These are phyloP conservation scores for Microcos paniculata DNA, from an alignment of 345 rosid genomes.

Conservation along the genomic window DNA sequence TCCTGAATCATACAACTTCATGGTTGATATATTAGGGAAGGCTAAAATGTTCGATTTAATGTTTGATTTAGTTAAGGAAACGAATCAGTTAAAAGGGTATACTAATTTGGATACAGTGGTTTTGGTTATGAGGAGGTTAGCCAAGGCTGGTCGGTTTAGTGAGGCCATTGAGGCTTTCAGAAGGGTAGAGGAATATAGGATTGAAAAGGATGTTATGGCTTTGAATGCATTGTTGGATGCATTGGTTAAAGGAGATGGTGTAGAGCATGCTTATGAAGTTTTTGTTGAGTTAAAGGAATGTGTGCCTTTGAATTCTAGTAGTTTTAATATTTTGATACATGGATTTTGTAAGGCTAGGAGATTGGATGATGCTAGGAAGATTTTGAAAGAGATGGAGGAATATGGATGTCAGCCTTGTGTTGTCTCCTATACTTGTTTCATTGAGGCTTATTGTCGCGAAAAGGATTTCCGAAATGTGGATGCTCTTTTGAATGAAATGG, in stretches of 20 bases:
- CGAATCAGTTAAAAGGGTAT: slow-evolving; percentile 41
- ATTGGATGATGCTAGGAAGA: slow-evolving; percentile 49
- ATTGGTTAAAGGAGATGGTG: slow-evolving; percentile 64
- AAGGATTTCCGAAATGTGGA: slow-evolving; percentile 71
- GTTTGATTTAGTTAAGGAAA: slow-evolving; percentile 65
- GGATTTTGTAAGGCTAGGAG: slow-evolving; percentile 78
- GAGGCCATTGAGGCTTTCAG: slow-evolving; percentile 64
- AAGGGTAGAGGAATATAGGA: slow-evolving; percentile 55
- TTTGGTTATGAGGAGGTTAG: slow-evolving; percentile 72
- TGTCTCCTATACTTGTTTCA: slow-evolving; percentile 65
- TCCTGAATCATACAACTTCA: slow-evolving; percentile 40
- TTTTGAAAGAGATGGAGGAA: slow-evolving; percentile 58
- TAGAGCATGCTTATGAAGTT: slow-evolving; percentile 59
- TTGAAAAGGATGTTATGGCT: slow-evolving; percentile 42
- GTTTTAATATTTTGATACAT: slow-evolving; percentile 66
- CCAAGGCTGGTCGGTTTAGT: slow-evolving; percentile 46
- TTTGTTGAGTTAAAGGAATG: slow-evolving; percentile 44
- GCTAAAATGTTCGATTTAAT: slow-evolving; percentile 50
- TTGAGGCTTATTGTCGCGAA: slow-evolving; percentile 60
- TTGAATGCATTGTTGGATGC: slow-evolving; percentile 73
- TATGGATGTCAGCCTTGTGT: slow-evolving; percentile 51
- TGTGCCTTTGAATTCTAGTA: slow-evolving; percentile 30
- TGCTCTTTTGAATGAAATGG: slow-evolving; percentile 61
- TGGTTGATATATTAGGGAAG: slow-evolving; percentile 75
- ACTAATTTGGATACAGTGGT: slow-evolving; percentile 59